Evolutionary conservation across 306 rosid genomes (phyloP), one percentile per base, ranked within the genome.

Genomic region (Rosa multiflora): DNA sequence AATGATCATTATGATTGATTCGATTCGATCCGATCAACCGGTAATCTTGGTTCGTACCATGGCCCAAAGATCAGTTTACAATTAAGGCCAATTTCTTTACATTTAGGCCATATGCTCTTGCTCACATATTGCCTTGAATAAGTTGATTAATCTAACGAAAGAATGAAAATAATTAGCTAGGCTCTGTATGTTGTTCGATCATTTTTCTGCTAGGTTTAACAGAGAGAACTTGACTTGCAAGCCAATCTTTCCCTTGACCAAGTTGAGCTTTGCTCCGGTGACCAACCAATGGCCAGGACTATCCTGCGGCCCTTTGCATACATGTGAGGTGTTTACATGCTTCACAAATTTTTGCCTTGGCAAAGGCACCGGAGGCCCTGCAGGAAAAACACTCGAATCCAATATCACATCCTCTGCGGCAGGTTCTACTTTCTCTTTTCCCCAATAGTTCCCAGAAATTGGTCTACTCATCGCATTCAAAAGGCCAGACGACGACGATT

Each of bases 201-300:
- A 72, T 20, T 69, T 55, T 23, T 78, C 32, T 39, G 8, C 29
- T 82, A 77, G 83, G 52, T 89, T 88, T 69, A 95, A 76, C 83
- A 93, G 84, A 23, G 93, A 93, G 79, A 90, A 95, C 81, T 95
- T 89, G 4, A 87, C 99, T 74, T 79, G 87, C 85, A 95, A 86
- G 55, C 87, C 79, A 67, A 95, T 89, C 86, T 86, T 95, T 11
- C 96, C 92, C 73, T 91, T 95, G 81, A 89, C 97, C 87, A 93
- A 72, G 26, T 78, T 80, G 82, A 95, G 83, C 80, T 82, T 91
- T 35, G 98, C 98, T 46, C 92, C 99, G 1, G 94, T 93, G 48
- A 86, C 96, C 55, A 95, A 78, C 99, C 99, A 95, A 83, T 95
- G 89, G 6, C 99, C 99, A 59, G 99, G 99, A 73, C 79, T 83